Percentiles rank a stretch among this genome's conserved stretches.
phyloP scores from a whole-genome alignment of 176 grass and related monocot genomes.

The Neostapfia colusana region DNA sequence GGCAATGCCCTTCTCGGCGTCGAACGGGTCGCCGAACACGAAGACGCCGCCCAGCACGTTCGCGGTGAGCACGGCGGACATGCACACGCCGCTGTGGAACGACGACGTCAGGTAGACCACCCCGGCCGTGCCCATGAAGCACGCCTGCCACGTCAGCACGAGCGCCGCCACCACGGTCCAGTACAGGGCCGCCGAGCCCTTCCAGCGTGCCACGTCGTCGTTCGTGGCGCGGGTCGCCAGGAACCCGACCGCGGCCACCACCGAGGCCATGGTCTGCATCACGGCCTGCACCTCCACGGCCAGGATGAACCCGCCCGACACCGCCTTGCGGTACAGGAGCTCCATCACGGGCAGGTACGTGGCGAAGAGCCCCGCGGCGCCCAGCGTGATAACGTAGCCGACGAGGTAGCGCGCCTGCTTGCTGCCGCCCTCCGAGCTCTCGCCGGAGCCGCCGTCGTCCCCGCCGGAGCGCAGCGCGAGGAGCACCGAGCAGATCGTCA shows the following conservation, averaged over 20 bases:
- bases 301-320: slow-evolving; percentile 51
- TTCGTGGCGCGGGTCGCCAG: slow-evolving; percentile 35
- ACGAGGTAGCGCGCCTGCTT: slow-evolving; percentile 42
- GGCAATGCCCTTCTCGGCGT: slow-evolving; percentile 67
- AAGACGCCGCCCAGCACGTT: slow-evolving; percentile 73
- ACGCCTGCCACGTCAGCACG: slow-evolving; percentile 78
- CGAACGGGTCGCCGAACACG: slow-evolving; percentile 78
- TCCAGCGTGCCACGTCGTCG: slow-evolving; percentile 45
- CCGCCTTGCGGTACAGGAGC: slow-evolving; percentile 57
- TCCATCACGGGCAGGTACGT: slow-evolving; percentile 83
- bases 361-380: slow-evolving; percentile 68
- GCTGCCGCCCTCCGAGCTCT: slow-evolving; percentile 28
- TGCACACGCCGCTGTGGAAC: slow-evolving; percentile 83
- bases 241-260: slow-evolving; percentile 46
- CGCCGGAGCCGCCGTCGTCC: too few species aligned
- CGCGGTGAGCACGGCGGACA: slow-evolving; percentile 66
- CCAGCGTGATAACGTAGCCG: slow-evolving; percentile 70
- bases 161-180: slow-evolving; percentile 52
- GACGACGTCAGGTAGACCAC: slow-evolving; percentile 82
- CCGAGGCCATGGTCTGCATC: slow-evolving; percentile 62
- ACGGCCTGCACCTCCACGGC: slow-evolving; percentile 82
- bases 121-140: slow-evolving; percentile 93
- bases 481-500: slow-evolving; percentile 72
- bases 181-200: slow-evolving; percentile 47
- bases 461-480: slow-evolving; percentile 53